Conservation (phyloP, 768 basidiomycete genomes). For the Lactarius tabidus region DNA sequence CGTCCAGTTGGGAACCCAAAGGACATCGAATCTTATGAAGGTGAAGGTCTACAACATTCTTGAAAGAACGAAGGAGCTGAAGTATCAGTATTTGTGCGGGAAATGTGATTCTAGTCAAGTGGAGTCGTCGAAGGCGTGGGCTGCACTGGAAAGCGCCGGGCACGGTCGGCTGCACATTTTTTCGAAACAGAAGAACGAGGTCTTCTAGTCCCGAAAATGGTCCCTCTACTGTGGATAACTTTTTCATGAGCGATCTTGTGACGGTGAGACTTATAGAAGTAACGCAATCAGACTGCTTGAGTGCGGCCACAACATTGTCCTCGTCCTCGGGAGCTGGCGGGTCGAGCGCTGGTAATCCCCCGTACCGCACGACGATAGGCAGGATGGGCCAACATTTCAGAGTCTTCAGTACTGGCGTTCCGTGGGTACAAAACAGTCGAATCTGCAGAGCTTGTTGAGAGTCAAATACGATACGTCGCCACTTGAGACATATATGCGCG, state of each 20-base stretch:
- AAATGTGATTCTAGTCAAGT: background rate
- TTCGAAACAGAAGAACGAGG: background rate
- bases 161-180: fast-evolving
- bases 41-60: too few relatives aligned
- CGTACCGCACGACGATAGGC: background rate
- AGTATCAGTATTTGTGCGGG: too few relatives aligned
- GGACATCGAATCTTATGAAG: too few relatives aligned
- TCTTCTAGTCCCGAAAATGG: too few relatives aligned
- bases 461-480: background rate
- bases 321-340: background rate
- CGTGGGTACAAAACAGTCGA: background rate
- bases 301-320: background rate
- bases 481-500: background rate
- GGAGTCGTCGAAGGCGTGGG: too few relatives aligned
- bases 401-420: background rate
- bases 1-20: too few relatives aligned
- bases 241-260: background rate
- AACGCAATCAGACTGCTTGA: background rate
- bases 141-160: background rate
- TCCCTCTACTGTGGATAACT: background rate
- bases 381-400: background rate
- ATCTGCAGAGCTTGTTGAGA: background rate
- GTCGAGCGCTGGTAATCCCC: background rate
- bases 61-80: too few relatives aligned
- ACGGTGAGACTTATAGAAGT: background rate